A percentile compares a stretch with the other conserved stretches of the same genome.
These are phyloP conservation scores for Diaporthe sp. DNA, from an alignment of 2,329 filamentous ascomycete species.

Conservation along the genomic window DNA sequence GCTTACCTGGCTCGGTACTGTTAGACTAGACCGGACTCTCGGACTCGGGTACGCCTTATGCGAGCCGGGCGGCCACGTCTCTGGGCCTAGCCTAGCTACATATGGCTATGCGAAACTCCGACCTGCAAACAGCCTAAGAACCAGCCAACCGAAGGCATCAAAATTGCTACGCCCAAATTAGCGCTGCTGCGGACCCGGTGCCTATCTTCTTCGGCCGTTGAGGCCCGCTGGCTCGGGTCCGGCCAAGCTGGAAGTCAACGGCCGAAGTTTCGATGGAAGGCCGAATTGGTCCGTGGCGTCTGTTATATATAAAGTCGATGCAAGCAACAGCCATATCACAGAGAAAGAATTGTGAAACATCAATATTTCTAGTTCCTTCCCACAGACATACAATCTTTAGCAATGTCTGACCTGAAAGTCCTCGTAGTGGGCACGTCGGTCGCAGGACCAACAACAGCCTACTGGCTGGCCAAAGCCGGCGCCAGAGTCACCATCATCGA, in stretches of 20 bases:
- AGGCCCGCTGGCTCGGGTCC: background rate
- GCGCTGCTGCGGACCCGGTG: background rate
- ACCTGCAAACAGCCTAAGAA: background rate
- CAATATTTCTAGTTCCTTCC: background rate
- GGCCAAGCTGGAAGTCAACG: background rate
- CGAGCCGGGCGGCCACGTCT: background rate
- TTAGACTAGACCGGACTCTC: background rate
- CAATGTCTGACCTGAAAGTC: conserved; percentile 49
- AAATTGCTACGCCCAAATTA: background rate
- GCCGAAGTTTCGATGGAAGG: background rate
- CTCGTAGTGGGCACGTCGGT: conserved; percentile 50
- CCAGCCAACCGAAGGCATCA: background rate
- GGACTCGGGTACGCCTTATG: conserved; percentile 19
- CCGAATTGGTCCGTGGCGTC: conserved; percentile 9
- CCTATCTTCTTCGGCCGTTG: conserved; percentile 11
- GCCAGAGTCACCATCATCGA: conserved; percentile 47
- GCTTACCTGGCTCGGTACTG: too few relatives aligned
- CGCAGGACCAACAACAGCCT: conserved; percentile 46
- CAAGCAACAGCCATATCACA: background rate
- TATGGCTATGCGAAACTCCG: conserved; percentile 7
- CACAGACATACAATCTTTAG: background rate
- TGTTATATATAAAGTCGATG: background rate
- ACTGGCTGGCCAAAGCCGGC: conserved; percentile 49
- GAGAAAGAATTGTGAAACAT: background rate
- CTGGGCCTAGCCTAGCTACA: background rate